These are phyloP conservation scores for Solanum lignicaule DNA, from an alignment of 257 asterid species.

Conservation along the genomic window DNA sequence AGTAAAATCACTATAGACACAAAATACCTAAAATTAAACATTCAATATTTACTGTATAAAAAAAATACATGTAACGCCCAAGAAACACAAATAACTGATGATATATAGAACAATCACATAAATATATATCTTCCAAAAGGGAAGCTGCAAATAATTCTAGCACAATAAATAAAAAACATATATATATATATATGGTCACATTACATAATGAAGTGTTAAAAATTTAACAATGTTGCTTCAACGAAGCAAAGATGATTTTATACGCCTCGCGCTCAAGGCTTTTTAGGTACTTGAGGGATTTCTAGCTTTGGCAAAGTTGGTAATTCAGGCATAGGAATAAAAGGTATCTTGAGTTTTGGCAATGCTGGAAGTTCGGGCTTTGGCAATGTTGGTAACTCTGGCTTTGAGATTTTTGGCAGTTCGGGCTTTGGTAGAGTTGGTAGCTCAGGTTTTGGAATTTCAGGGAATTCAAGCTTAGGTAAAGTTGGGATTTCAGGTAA, in stretches of 20 bases:
- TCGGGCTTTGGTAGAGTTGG: conserved; percentile 19
- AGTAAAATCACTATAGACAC: no score
- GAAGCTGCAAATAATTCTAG: background rate
- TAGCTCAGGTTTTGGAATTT: conserved; percentile 6
- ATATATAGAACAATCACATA: no score
- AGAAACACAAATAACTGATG: background rate
- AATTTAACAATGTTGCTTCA: background rate
- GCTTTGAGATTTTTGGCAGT: background rate
- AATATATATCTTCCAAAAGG: no score
- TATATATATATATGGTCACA: background rate
- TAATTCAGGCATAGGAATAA: background rate
- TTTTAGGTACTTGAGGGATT: background rate
- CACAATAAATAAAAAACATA: no score
- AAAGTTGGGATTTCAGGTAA: background rate
- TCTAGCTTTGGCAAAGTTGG: background rate
- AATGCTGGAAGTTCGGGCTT: conserved; percentile 11
- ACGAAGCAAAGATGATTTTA: background rate
- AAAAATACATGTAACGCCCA: background rate
- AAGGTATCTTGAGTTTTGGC: background rate
- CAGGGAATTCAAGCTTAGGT: background rate
- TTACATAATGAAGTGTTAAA: background rate
- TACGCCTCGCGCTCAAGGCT: background rate
- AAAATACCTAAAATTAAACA: no score
- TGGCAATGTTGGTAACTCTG: conserved; percentile 6
- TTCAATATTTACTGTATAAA: background rate